Conservation (phyloP, 2,329 filamentous ascomycete genomes). For the Aspergillus sp. region DNA sequence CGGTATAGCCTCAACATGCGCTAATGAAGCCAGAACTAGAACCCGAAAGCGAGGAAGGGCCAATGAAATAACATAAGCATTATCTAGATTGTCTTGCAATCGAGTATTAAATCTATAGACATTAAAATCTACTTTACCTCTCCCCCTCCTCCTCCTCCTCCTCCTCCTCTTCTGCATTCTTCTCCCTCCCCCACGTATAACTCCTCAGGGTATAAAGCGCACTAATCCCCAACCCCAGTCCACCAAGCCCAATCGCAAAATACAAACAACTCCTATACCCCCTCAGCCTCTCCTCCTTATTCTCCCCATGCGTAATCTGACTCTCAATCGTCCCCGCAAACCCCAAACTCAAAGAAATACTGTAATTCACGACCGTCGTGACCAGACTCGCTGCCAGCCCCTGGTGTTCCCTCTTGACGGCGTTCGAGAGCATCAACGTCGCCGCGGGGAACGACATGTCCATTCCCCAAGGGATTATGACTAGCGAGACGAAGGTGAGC, state of each 20-base stretch:
- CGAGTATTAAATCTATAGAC: too few species aligned
- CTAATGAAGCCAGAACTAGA: too few species aligned
- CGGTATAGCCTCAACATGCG: too few species aligned
- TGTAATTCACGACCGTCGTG: conserved; percentile 70
- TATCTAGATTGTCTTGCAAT: too few species aligned
- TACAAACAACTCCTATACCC: conserved; percentile 50
- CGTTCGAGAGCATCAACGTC: conserved; percentile 63
- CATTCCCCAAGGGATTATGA: conserved; percentile 67
- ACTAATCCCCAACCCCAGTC: conserved; percentile 32
- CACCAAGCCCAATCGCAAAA: conserved; percentile 42
- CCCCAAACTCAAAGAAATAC: conserved; percentile 67
- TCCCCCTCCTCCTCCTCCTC: too few species aligned
- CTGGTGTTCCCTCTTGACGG: conserved; percentile 52
- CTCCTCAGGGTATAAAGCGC: conserved; percentile 18
- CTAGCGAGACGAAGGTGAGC: conserved; percentile 62
- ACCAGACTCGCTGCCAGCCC: conserved; percentile 62
- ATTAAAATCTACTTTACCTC: not conserved
- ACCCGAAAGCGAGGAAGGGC: too few species aligned
- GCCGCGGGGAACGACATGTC: conserved; percentile 70
- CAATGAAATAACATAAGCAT: too few species aligned
- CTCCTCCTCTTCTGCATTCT: not conserved
- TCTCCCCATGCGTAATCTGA: conserved; percentile 48
- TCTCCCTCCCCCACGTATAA: conserved; percentile 1
- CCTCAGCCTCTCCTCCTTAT: conserved; percentile 37
- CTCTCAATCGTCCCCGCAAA: conserved; percentile 68